Base-by-base conservation (phyloP, 805 yeast genomes). In the Pichia membranifaciens region DNA sequence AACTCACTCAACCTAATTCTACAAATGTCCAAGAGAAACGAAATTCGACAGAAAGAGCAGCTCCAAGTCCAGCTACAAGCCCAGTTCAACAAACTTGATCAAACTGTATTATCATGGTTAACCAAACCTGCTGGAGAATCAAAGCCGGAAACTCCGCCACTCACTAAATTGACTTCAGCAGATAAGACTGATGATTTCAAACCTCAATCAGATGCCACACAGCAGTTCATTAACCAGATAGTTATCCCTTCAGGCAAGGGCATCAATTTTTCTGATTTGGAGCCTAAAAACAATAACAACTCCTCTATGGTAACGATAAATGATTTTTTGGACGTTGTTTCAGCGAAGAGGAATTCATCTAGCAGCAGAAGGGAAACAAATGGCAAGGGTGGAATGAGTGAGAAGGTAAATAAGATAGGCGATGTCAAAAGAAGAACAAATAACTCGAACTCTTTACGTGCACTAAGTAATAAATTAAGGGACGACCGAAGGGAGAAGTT, bases 51-150 rank as follows among this genome's bases (percentile, higher is more conserved):
- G 38, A 75, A 75, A 52, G 74, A 75, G 48, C 69, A 68, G 25
- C 61, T 77, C 4, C 80, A 73, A 49, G 67, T 75, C 15, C 64
- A 64, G 45, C 70, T 76, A 52, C 77, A 73, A 54, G 61, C 72
- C 5, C 71, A 74, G 5, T 58, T 76, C 5, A 52, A 68, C 3
- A 63, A 64, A 28, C 68, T 66, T 16, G 70, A 67, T 48, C 50
- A 57, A 7, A 62, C 58, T 34, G 70, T 71, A 1, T 42, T 61
- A 31, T 65, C 69, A 20, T 75, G 79, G 80, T 57, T 72, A n/a
- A 10, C 34, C 38, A 41, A 54, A 2, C 47, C 44, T 28, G 10
- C 20, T 16, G 21, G 37, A 3, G 32, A 20, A 8, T 3, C 32
- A 17, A 9, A 28, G 20, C 39, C 45, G 9, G 20, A 41, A 17